phyloP scores from a whole-genome alignment of 495 filamentous ascomycete genomes.

The Trichoderma asperelloides region DNA sequence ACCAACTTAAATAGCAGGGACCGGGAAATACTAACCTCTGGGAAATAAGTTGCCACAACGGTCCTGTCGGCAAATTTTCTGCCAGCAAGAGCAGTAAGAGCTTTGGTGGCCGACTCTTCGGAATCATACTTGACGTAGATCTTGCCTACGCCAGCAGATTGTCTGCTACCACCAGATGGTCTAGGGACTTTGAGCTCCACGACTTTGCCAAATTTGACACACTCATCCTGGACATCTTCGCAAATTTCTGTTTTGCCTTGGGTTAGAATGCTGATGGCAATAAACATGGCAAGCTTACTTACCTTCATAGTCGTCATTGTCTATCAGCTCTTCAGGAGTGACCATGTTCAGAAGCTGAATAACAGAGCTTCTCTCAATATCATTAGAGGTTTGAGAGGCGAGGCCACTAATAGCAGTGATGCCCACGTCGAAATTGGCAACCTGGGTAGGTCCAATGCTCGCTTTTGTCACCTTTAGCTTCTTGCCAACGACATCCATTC shows the following conservation, averaged over 20 bases:
- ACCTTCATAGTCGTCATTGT: conserved; percentile 91
- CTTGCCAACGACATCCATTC: conserved; percentile 83
- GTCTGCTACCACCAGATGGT: conserved; percentile 69
- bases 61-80: conserved; percentile 93
- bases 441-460: conserved; percentile 87
- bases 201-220: conserved; percentile 78
- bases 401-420: conserved; percentile 99
- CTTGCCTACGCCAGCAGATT: conserved; percentile 87
- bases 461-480: conserved; percentile 78
- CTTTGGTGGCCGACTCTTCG: conserved; percentile 68
- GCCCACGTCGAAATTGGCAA: conserved; percentile 81
- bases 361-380: conserved; percentile 69
- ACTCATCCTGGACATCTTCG: conserved; percentile 87
- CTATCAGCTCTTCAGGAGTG: conserved; percentile 87
- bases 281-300: conserved; percentile 18
- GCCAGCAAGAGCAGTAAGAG: conserved; percentile 77
- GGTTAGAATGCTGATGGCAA: conserved; percentile 15
- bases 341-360: conserved; percentile 96
- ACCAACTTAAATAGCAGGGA: neutral
- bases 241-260: conserved; percentile 61
- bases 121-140: conserved; percentile 91
- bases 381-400: conserved; percentile 76
- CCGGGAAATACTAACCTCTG: conserved; percentile 53
- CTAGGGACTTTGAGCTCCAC: conserved; percentile 84
- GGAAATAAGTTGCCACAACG: conserved; percentile 92